Conservation (phyloP, 2,329 filamentous ascomycete species). For the Calonectria naviculata region DNA sequence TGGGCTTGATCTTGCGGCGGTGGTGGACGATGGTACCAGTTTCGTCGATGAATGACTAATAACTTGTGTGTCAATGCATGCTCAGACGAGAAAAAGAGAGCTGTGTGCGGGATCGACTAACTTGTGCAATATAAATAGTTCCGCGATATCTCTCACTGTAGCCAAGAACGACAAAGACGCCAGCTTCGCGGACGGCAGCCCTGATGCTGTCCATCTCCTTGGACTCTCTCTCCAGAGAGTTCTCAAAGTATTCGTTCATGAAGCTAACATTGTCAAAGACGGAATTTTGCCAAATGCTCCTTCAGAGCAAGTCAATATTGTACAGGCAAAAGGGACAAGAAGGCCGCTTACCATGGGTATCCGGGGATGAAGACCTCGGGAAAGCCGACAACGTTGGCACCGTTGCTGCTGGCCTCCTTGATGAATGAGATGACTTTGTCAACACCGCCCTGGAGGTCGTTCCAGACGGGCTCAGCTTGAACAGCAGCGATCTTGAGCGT, state of each 20-base stretch:
- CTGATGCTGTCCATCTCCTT: conserved; percentile 56
- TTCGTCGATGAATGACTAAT: conserved; percentile 54
- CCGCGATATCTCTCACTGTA: conserved; percentile 52
- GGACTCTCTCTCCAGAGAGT: conserved; percentile 52
- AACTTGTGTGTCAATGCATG: background rate
- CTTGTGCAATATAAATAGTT: conserved; percentile 54
- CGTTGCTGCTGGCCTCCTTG: conserved; percentile 42
- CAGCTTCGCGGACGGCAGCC: conserved; percentile 57
- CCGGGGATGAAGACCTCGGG: conserved; percentile 58
- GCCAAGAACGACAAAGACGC: conserved; percentile 54
- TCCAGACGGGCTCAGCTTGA: conserved; percentile 41
- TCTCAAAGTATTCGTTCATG: conserved; percentile 57
- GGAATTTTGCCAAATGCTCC: conserved; percentile 43
- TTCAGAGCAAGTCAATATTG: conserved; percentile 24
- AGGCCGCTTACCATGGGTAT: conserved; percentile 55
- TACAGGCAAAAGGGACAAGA: background rate
- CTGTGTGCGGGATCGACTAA: background rate
- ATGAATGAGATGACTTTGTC: conserved; percentile 49
- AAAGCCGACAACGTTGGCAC: conserved; percentile 51
- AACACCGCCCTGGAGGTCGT: conserved; percentile 45
- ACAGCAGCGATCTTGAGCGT: conserved; percentile 34
- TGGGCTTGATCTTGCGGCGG: conserved; percentile 63
- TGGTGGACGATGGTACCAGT: conserved; percentile 52
- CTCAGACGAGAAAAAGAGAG: too few relatives aligned
- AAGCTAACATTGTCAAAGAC: conserved; percentile 48